Evolutionary conservation across 2,329 filamentous ascomycete genomes (phyloP).

Genomic region (Xylariales sp.): DNA sequence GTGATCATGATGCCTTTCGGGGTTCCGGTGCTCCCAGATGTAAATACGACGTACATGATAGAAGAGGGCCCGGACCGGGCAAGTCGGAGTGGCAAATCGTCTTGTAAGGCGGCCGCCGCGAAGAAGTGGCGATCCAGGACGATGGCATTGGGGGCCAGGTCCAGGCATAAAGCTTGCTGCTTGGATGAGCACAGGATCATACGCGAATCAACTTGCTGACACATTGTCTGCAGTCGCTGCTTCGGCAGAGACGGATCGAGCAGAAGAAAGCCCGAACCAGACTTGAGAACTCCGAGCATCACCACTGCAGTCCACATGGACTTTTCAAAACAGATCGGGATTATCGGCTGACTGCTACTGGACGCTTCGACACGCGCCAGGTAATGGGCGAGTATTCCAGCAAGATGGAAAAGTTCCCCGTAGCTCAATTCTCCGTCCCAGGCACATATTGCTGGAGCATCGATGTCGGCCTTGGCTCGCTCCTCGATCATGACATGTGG

Average conservation of each 20-base stretch:
- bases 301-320: background rate
- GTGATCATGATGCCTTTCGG: background rate
- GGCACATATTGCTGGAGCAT: background rate
- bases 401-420: background rate
- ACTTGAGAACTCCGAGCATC: slow-evolving; percentile 1
- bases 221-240: background rate
- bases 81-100: too few species aligned
- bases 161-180: background rate
- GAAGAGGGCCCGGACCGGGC: too few species aligned
- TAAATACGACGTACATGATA: background rate
- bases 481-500: background rate
- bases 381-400: background rate
- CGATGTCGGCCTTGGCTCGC: background rate
- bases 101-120: too few species aligned
- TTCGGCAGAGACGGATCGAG: background rate
- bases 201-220: background rate
- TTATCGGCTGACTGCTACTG: background rate
- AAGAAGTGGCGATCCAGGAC: too few species aligned
- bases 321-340: slow-evolving; percentile 5
- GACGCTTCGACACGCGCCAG: background rate
- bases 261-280: background rate
- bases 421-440: slow-evolving; percentile 5
- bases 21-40: background rate
- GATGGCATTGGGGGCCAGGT: too few species aligned
- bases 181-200: background rate